These are phyloP conservation scores for Lupinus albus DNA, from an alignment of 306 rosid species.

Conservation along the genomic window DNA sequence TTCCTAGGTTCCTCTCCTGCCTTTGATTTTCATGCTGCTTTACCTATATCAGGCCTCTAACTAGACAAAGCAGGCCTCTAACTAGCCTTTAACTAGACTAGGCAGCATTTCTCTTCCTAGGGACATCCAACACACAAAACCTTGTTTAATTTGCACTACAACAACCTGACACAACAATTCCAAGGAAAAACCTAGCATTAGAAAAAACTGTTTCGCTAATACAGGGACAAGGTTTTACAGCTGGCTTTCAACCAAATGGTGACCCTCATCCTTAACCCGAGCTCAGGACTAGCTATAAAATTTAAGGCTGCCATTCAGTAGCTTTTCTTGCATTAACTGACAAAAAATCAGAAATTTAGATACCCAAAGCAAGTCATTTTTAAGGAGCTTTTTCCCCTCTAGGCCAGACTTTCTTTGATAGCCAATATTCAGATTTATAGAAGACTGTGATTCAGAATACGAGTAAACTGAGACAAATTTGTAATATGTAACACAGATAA, in stretches of 20 bases:
- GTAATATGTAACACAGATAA: slow-evolving; percentile 22
- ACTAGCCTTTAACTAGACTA: background rate
- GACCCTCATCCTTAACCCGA: background rate
- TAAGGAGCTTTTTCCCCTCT: background rate
- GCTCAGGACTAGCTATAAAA: background rate
- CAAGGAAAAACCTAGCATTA: background rate
- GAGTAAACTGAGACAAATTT: slow-evolving; percentile 3
- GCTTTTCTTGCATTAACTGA: background rate
- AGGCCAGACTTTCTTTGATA: background rate
- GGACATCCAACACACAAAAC: background rate
- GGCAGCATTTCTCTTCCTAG: background rate
- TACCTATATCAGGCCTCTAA: background rate
- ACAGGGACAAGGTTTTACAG: background rate
- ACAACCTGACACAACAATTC: background rate
- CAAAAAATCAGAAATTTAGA: background rate
- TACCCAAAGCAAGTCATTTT: background rate
- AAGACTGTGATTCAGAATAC: slow-evolving; percentile 32
- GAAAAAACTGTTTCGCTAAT: background rate
- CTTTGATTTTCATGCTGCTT: background rate
- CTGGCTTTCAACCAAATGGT: slow-evolving; percentile 8
- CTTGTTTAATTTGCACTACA: slow-evolving; percentile 3
- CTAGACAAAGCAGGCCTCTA: background rate
- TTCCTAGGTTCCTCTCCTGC: background rate
- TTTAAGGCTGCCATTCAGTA: background rate
- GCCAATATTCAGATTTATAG: slow-evolving; percentile 19